Conservation (phyloP, 2,329 filamentous ascomycete species). For the Fusarium hostae region DNA sequence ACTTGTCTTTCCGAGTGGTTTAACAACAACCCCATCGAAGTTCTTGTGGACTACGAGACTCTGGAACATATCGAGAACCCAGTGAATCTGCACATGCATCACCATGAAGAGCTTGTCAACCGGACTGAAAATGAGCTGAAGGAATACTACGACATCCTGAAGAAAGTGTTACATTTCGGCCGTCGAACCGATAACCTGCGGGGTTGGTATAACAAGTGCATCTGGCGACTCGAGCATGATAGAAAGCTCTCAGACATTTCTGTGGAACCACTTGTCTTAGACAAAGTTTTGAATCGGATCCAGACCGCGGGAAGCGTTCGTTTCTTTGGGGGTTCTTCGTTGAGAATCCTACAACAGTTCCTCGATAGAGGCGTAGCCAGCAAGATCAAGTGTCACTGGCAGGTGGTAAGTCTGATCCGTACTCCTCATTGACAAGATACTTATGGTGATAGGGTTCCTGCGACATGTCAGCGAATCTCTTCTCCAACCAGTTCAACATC, state of each 20-base stretch:
- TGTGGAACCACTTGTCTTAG: slow-evolving; percentile 10
- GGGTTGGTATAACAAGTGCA: slow-evolving; percentile 36
- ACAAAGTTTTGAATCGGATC: slow-evolving; percentile 24
- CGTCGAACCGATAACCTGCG: slow-evolving; percentile 16
- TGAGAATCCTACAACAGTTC: slow-evolving; percentile 31
- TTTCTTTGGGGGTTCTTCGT: slow-evolving; percentile 37
- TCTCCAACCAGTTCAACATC: slow-evolving; percentile 40
- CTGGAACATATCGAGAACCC: slow-evolving; percentile 53
- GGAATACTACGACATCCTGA: slow-evolving; percentile 24
- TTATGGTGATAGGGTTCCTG: slow-evolving; percentile 29
- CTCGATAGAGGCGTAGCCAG: slow-evolving; percentile 26
- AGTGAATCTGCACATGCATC: slow-evolving; percentile 61
- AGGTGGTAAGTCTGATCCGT: slow-evolving; percentile 21
- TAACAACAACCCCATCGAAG: slow-evolving; percentile 37
- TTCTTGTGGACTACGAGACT: slow-evolving; percentile 53
- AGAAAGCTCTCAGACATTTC: neutral
- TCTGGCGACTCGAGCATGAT: neutral
- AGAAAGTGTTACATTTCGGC: neutral
- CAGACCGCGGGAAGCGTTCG: slow-evolving; percentile 23
- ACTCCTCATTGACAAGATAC: neutral
- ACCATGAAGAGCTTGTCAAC: slow-evolving; percentile 41
- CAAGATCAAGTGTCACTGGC: slow-evolving; percentile 34
- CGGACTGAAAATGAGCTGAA: slow-evolving; percentile 32
- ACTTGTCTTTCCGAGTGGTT: slow-evolving; percentile 34
- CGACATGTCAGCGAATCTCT: slow-evolving; percentile 32